Evolutionary conservation across 2,329 filamentous ascomycete species (phyloP), one percentile per base, ranked within the genome.

Genomic region (Phaeosphaeria sp.): DNA sequence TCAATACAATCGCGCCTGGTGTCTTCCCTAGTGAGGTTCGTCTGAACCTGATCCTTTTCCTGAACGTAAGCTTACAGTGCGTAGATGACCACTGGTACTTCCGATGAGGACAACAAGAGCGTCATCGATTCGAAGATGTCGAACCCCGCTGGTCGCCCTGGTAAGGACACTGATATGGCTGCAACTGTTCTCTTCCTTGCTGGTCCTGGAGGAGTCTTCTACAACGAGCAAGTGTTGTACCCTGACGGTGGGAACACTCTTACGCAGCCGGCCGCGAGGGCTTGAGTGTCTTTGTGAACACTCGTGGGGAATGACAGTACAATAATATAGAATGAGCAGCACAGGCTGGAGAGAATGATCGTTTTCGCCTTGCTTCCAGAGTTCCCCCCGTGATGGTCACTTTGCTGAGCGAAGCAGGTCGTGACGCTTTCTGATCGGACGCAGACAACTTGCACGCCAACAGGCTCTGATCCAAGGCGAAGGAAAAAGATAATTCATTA

Each of bases 171-270:
- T 13, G 83, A 85, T 3, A 71, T 69, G 65, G 66, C 65, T 53
- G 64, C 65, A 15, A 64, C 65, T n/a, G 63, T 84, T 5, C 67
- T 86, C 48, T 80, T 85, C 61, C 69, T 85, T 42, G 83, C 82
- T 39, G 81, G 83, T 0, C 79, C 77, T 27, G 82, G 81, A 25
- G 83, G 83, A 2, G 63, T 80, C 0, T 85, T 84, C 60, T 81
- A 83, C 59, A 85, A 86, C 44, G 81, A 83, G 46, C 83, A 85
- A 68, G 79, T 84, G 30, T 55, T 86, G 45, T 83, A 82, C 61
- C 82, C 81, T 15, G 82, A 84, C 67, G 82, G 82, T 43, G 72
- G 73, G 51, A 68, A 61, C 43, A 64, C 61, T 1, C 59, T 64
- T 11, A 27, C 49, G 4, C 56, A 61, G 45, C 61, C 61, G 6